phyloP scores from a whole-genome alignment of 768 basidiomycete species.

The Kwoniella heveanensis region DNA sequence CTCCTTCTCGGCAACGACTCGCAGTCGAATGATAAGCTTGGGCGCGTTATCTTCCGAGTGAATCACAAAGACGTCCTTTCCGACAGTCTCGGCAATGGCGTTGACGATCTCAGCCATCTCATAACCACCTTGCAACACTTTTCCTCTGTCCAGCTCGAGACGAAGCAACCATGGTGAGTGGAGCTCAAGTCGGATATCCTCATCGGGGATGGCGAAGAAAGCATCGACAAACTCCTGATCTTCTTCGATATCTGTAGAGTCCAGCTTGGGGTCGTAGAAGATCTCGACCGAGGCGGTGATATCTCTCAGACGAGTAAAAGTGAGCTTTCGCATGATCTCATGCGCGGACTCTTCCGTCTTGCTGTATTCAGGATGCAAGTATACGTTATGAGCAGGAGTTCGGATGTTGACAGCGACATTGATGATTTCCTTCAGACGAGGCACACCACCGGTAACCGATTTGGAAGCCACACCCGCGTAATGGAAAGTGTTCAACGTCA shows the following conservation, averaged over 20 bases:
- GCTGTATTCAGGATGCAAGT: conserved; percentile 55
- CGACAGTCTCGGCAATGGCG: conserved; percentile 90
- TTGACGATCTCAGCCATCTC: conserved; percentile 93
- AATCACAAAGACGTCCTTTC: conserved; percentile 93
- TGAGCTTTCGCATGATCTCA: conserved; percentile 61
- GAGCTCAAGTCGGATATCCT: conserved; percentile 86
- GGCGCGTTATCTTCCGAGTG: conserved; percentile 99
- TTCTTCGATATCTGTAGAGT: conserved; percentile 91
- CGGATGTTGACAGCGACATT: conserved; percentile 99
- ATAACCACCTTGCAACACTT: conserved; percentile 96
- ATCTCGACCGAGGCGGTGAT: conserved; percentile 95
- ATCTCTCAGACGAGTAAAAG: conserved; percentile 88
- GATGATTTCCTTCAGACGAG: conserved; percentile 98
- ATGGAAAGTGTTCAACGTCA: conserved; percentile 99
- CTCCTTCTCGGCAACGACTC: conserved; percentile 78
- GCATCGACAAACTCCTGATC: conserved; percentile 94
- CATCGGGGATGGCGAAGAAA: conserved; percentile 99
- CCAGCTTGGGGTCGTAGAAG: conserved; percentile 94
- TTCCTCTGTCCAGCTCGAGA: conserved; percentile 91
- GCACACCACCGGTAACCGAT: conserved; percentile 98
- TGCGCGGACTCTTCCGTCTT: conserved; percentile 67
- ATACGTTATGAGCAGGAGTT: conserved; percentile 93
- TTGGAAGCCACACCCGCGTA: conserved; percentile 99
- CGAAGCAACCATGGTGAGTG: conserved; percentile 97
- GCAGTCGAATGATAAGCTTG: conserved; percentile 94